Base-by-base conservation (phyloP, 768 basidiomycete genomes). In the Termitomyces sp. region DNA sequence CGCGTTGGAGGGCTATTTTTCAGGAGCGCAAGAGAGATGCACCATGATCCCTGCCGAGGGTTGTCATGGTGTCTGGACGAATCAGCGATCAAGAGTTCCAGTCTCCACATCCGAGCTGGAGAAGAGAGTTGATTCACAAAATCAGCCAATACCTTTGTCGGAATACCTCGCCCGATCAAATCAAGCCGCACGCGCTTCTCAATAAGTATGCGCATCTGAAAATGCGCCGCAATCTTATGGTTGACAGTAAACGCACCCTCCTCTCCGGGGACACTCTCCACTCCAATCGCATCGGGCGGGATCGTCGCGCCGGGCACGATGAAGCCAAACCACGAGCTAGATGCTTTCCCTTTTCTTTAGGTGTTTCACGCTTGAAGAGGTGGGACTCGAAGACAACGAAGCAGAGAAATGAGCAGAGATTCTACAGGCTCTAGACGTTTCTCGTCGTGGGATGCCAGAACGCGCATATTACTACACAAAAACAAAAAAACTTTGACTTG, bases 201-300 rank as follows among this genome's bases (percentile, higher is more conserved):
- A 76, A 88, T 78, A 26, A 82, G 74, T 86, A 90, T 86, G 20
- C 88, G 76, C 62, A 82, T 84, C 67, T 87, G 85, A 68, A 88
- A 90, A 45, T 80, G 75, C 20, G 78, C 75, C 20, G 78, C 75
- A 20, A 86, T 73, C 22, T 71, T 71, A 51, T 88, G 76, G 26
- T 74, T 68, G 4, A 76, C 82, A 0, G 74, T 77, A 58, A 90
- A 90, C 0, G 79, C 72, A 0, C 79, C 80, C 40, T 78, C 76
- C 45, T 81, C 77, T 0, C 76, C 74, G 26, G 0, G 71, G 4
- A 81, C 60, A 57, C 87, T 81, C 43, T 78, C 75, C n/a, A 88
- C 79, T 5, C 68, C 67, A 20, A 87, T 71, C 16, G 79, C 76
- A 62, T 90, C 88, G 2, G 76, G 73, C 1, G 75, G 72, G 20